Percentiles rank a stretch among this genome's conserved stretches.
Conservation (phyloP, 805 yeast species). For the Yamadazyma endophytica region DNA sequence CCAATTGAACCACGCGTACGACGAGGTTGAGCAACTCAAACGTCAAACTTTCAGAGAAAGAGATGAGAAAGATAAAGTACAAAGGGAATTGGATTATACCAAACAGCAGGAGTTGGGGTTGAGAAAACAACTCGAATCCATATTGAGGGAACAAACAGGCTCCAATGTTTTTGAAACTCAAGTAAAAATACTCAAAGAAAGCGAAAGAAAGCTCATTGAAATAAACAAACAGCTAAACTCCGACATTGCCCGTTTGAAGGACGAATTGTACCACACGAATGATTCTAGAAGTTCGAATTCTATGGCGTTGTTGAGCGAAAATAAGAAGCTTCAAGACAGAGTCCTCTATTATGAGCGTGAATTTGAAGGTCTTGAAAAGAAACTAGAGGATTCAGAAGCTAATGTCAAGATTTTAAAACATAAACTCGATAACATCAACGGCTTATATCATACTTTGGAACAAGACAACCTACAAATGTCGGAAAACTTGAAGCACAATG, state of each 20-base stretch:
- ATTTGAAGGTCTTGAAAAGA: constrained; percentile 20
- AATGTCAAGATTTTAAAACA: constrained; percentile 19
- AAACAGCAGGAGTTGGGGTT: constrained; percentile 18
- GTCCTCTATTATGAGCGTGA: constrained; percentile 25
- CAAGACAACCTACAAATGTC: constrained; percentile 25
- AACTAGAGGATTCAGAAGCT: constrained; percentile 18
- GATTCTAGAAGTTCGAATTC: constrained; percentile 11
- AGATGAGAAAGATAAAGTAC: background rate
- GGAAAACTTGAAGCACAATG: constrained; percentile 14
- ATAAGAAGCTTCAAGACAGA: constrained; percentile 20
- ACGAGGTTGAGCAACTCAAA: too few species aligned
- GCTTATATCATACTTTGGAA: constrained; percentile 16
- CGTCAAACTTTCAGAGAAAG: background rate
- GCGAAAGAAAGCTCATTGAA: constrained; percentile 14
- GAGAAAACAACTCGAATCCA: constrained; percentile 19
- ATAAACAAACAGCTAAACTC: constrained; percentile 19
- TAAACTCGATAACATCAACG: constrained; percentile 14
- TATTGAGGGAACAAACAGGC: constrained; percentile 19
- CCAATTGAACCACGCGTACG: too few species aligned
- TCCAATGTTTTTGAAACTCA: constrained; percentile 18
- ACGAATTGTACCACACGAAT: constrained; percentile 16
- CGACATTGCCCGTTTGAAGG: constrained; percentile 25
- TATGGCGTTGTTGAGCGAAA: constrained; percentile 9
- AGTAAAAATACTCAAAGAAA: constrained; percentile 17
- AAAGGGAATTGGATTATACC: background rate